phyloP scores from a whole-genome alignment of 1,284 basidiomycete genomes.

The Cryptococcus sp. region DNA sequence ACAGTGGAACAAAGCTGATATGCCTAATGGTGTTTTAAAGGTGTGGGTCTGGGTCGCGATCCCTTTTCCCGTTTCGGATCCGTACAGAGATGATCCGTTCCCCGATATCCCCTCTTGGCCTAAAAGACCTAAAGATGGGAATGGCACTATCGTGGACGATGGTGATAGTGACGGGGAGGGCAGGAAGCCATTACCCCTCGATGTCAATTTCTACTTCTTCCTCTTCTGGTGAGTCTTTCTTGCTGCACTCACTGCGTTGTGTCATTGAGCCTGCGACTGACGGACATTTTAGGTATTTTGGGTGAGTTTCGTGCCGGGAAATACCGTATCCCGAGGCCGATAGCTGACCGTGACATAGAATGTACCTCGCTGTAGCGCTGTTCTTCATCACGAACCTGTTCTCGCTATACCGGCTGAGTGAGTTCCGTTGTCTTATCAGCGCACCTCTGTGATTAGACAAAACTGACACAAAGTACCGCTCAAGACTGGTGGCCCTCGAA shows the following conservation, averaged over 20 bases:
- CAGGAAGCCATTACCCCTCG: conserved; percentile 43
- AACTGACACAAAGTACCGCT: not conserved
- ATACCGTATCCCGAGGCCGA: not conserved
- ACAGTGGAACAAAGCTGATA: not conserved
- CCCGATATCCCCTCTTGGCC: conserved; percentile 51
- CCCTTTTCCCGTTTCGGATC: conserved; percentile 59
- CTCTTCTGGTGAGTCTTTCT: conserved; percentile 46
- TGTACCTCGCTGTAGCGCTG: conserved; percentile 56
- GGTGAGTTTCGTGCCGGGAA: conserved; percentile 19
- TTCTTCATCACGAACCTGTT: conserved; percentile 62
- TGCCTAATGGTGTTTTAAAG: conserved; percentile 14
- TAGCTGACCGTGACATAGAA: conserved; percentile 25
- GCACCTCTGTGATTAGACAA: not conserved
- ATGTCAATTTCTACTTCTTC: conserved; percentile 58
- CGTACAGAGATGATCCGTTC: conserved; percentile 50
- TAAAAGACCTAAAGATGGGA: conserved; percentile 21
- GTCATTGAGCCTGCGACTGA: conserved; percentile 5
- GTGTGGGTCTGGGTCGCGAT: conserved; percentile 60
- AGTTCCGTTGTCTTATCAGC: conserved; percentile 4
- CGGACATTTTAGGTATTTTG: conserved; percentile 41
- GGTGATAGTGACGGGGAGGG: conserved; percentile 10
- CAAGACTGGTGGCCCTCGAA: conserved; percentile 53
- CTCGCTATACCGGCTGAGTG: conserved; percentile 56
- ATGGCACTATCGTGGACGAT: conserved; percentile 8
- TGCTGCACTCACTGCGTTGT: not conserved